These are phyloP conservation scores for Lophiotrema nucula DNA, from an alignment of 495 filamentous ascomycete species.

Conservation along the genomic window DNA sequence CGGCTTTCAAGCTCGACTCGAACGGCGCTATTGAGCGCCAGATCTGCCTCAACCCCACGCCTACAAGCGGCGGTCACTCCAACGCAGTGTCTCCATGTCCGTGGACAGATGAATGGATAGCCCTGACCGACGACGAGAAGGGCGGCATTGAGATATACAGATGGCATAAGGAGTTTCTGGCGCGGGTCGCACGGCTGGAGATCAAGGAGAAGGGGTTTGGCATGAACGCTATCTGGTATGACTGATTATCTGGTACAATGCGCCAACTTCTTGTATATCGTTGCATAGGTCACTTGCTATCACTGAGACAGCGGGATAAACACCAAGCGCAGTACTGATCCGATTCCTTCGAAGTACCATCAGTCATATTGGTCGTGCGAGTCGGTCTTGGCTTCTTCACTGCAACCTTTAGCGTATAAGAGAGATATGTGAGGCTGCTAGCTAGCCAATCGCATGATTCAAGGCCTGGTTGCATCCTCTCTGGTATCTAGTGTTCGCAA, in stretches of 20 bases:
- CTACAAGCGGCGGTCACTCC: constrained; percentile 80
- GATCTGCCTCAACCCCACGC: constrained; percentile 76
- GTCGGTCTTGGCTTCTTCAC: no score
- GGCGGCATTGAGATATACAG: constrained; percentile 84
- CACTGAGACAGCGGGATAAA: no score
- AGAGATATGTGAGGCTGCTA: no score
- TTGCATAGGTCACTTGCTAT: background rate
- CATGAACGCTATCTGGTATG: constrained; percentile 91
- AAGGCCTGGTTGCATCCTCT: no score
- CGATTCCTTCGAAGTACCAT: no score
- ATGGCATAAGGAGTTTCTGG: constrained; percentile 75
- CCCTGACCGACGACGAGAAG: constrained; percentile 79
- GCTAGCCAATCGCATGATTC: no score
- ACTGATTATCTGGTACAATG: constrained; percentile 46
- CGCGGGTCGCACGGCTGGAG: constrained; percentile 68
- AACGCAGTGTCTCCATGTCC: constrained; percentile 77
- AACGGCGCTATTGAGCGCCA: constrained; percentile 71
- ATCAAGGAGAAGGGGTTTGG: constrained; percentile 80
- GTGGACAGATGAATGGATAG: constrained; percentile 82
- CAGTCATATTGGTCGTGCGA: no score
- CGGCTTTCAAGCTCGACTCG: constrained; percentile 69
- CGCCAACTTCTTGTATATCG: background rate
- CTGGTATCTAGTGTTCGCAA: no score
- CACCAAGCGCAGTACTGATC: no score
- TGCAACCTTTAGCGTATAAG: no score